Percentiles rank a stretch among this genome's conserved stretches.
phyloP scores from a whole-genome alignment of 805 yeast genomes.

The Metschnikowia santaceciliae region DNA sequence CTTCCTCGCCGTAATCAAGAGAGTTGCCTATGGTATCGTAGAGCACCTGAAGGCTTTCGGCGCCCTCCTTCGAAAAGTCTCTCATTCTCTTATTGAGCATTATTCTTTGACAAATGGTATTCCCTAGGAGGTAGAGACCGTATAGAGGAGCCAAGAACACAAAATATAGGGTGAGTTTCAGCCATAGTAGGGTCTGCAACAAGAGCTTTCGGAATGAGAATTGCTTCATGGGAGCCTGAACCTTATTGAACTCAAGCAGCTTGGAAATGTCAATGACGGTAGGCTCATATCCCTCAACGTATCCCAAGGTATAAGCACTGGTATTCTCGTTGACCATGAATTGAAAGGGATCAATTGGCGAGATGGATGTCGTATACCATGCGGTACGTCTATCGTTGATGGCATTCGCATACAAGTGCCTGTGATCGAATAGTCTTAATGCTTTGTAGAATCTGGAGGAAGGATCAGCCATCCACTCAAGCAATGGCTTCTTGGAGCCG shows the following conservation, averaged over 20 bases:
- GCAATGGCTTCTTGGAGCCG: conserved; percentile 8
- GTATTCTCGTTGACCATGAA: conserved; percentile 44
- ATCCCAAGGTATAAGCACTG: conserved; percentile 38
- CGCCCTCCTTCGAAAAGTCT: conserved; percentile 24
- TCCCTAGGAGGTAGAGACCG: conserved; percentile 52
- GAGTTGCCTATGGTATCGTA: conserved; percentile 18
- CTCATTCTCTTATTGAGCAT: conserved; percentile 27
- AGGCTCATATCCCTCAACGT: conserved; percentile 51
- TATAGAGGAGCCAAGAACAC: conserved; percentile 60
- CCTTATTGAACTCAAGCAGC: conserved; percentile 31
- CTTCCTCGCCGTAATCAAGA: conserved; percentile 4
- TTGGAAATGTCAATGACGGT: conserved; percentile 50
- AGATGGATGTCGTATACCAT: conserved; percentile 79
- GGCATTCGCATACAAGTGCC: conserved; percentile 13
- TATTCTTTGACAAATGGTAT: conserved; percentile 35
- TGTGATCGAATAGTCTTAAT: conserved; percentile 6
- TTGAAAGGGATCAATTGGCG: conserved; percentile 56
- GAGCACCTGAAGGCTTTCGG: conserved; percentile 26
- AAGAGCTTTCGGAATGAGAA: not conserved
- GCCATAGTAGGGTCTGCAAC: conserved; percentile 38
- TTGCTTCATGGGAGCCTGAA: not conserved
- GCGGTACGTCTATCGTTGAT: conserved; percentile 47
- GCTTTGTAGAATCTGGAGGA: conserved; percentile 12
- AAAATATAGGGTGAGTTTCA: conserved; percentile 41
- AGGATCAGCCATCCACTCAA: conserved; percentile 16